Percentiles rank a stretch among this genome's conserved stretches.
These are phyloP conservation scores for Hyaloscypha bicolor DNA, from an alignment of 495 filamentous ascomycete species.

Conservation along the genomic window DNA sequence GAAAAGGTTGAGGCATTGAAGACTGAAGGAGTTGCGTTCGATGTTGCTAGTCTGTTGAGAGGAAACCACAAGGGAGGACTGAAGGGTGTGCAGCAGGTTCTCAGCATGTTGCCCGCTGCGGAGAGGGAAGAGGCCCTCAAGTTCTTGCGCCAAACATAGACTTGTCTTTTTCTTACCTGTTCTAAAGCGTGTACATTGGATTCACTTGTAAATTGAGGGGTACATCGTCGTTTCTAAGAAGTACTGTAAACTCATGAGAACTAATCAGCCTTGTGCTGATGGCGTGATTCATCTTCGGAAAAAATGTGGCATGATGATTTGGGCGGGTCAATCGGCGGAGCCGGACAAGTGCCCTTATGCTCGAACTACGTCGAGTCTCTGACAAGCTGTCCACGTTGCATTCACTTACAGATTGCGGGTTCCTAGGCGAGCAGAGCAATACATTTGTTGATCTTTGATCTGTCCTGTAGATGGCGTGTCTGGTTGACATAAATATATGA, in stretches of 20 bases:
- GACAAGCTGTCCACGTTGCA: not conserved
- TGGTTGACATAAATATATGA: no score
- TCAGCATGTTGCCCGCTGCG: slow-evolving; percentile 81
- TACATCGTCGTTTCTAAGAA: slow-evolving; percentile 6
- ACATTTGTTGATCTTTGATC: no score
- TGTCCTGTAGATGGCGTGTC: no score
- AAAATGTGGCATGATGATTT: not conserved
- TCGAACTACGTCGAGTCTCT: not conserved
- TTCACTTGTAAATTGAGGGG: slow-evolving; percentile 5
- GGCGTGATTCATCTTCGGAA: not conserved
- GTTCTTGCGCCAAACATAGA: slow-evolving; percentile 51
- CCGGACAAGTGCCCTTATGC: not conserved
- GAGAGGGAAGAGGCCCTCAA: slow-evolving; percentile 87
- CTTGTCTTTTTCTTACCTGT: not conserved
- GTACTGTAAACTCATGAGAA: not conserved
- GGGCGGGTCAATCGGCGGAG: not conserved
- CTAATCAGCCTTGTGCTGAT: not conserved
- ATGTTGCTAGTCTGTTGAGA: slow-evolving; percentile 78
- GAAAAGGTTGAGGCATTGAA: slow-evolving; percentile 79
- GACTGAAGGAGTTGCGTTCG: slow-evolving; percentile 71
- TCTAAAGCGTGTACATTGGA: slow-evolving; percentile 12
- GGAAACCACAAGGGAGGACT: slow-evolving; percentile 73
- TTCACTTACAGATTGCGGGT: not conserved
- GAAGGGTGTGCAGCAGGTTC: slow-evolving; percentile 82
- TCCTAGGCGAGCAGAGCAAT: not conserved